phyloP scores from a whole-genome alignment of 805 yeast species.

The Maudiozyma bulderi region DNA sequence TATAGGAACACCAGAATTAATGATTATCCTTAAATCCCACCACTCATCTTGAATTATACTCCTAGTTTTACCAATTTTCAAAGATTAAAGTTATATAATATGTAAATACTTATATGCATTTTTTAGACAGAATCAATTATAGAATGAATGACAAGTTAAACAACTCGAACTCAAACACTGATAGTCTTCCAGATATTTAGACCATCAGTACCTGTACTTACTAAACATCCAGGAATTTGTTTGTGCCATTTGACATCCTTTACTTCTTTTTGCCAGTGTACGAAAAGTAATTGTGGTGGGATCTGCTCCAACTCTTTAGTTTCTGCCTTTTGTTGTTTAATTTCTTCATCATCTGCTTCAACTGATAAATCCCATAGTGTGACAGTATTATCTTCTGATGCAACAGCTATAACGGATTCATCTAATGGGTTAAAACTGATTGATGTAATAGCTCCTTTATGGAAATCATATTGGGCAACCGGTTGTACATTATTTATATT shows the following conservation, averaged over 20 bases:
- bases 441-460: constrained; percentile 85
- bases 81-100: too few species aligned
- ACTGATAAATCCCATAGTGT: constrained; percentile 97
- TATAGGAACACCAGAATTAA: too few species aligned
- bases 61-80: too few species aligned
- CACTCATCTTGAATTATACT: too few species aligned
- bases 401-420: constrained; percentile 91
- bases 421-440: constrained; percentile 91
- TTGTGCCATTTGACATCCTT: constrained; percentile 97
- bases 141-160: neutral
- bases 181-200: constrained; percentile 93
- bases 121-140: neutral
- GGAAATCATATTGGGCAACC: constrained; percentile 93
- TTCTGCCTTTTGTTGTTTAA: constrained; percentile 72
- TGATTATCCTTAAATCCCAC: too few species aligned
- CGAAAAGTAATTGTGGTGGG: constrained; percentile 92
- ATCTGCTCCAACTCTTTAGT: constrained; percentile 74
- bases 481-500: constrained; percentile 43
- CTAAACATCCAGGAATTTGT: constrained; percentile 92
- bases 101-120: neutral
- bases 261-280: constrained; percentile 96
- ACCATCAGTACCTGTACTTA: constrained; percentile 93
- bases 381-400: constrained; percentile 93
- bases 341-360: constrained; percentile 97
- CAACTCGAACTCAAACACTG: constrained; percentile 66